Evolutionary conservation across 2,329 filamentous ascomycete species (phyloP).

Genomic region (Apiospora aurea): DNA sequence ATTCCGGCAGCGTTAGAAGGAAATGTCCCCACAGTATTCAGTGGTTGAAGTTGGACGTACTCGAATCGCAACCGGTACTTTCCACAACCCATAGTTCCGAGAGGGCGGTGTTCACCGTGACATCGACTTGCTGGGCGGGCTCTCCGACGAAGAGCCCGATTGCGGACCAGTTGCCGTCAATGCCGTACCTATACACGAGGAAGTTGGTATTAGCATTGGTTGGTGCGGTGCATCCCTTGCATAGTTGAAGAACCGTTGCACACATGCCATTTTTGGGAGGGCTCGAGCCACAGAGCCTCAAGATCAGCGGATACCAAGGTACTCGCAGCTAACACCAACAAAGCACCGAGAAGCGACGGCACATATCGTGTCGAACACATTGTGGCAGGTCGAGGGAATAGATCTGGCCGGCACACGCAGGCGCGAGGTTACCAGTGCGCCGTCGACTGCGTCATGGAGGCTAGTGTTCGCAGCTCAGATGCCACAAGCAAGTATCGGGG

Average conservation of each 20-base stretch:
- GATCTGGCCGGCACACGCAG: constrained; percentile 39
- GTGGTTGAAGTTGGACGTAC: constrained; percentile 46
- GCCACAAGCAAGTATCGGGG: constrained; percentile 27
- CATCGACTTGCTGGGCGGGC: constrained; percentile 59
- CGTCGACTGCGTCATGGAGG: constrained; percentile 39
- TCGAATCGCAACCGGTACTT: constrained; percentile 59
- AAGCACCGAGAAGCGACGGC: constrained; percentile 37
- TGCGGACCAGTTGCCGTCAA: constrained; percentile 76
- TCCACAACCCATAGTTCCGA: constrained; percentile 77
- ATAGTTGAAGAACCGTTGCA: constrained; percentile 23
- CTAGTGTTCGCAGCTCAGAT: constrained; percentile 28
- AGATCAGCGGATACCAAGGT: constrained; percentile 36
- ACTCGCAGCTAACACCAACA: constrained; percentile 37
- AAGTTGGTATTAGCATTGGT: constrained; percentile 33
- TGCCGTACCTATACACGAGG: constrained; percentile 38
- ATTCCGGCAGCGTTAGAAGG: neutral
- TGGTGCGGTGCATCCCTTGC: constrained; percentile 20
- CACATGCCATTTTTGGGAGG: constrained; percentile 43
- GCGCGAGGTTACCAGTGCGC: constrained; percentile 37
- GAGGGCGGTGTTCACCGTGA: constrained; percentile 70
- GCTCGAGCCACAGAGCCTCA: constrained; percentile 41
- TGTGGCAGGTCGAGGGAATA: constrained; percentile 12
- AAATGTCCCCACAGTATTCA: neutral
- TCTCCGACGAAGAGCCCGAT: constrained; percentile 61
- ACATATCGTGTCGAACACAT: constrained; percentile 37